A percentile compares a stretch with the other conserved stretches of the same genome.
phyloP scores from a whole-genome alignment of 2,329 filamentous ascomycete species.

The Sclerotinia spermophila region DNA sequence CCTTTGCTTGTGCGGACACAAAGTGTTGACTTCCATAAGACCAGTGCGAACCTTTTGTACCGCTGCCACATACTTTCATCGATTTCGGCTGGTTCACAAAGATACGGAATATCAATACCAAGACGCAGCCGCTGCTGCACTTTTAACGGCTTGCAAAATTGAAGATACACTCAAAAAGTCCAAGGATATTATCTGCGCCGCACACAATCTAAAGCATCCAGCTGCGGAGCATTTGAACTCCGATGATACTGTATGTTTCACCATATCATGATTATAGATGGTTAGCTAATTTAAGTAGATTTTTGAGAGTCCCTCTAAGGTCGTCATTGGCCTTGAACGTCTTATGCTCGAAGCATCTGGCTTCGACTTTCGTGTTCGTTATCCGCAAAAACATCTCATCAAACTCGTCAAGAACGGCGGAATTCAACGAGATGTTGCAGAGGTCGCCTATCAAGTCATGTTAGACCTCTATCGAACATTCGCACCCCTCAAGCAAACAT shows the following conservation, averaged over 20 bases:
- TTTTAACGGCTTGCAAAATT: constrained; percentile 94
- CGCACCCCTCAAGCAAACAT: constrained; percentile 83
- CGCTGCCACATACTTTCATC: constrained; percentile 89
- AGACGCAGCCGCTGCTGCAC: constrained; percentile 81
- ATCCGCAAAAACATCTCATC: constrained; percentile 79
- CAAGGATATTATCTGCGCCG: constrained; percentile 83
- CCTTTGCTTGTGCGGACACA: not conserved
- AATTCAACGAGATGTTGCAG: constrained; percentile 54
- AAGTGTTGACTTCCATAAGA: constrained; percentile 42
- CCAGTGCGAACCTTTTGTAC: constrained; percentile 91
- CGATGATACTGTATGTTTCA: constrained; percentile 69
- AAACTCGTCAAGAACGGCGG: constrained; percentile 60
- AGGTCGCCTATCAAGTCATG: constrained; percentile 74
- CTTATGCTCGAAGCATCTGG: constrained; percentile 88
- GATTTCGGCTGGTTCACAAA: constrained; percentile 82
- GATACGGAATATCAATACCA: constrained; percentile 81
- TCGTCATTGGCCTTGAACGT: constrained; percentile 84
- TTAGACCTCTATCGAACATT: constrained; percentile 93
- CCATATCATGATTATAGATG: not conserved
- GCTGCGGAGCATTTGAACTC: constrained; percentile 65
- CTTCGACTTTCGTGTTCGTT: constrained; percentile 89
- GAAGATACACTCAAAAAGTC: constrained; percentile 98
- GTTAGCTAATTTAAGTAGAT: constrained; percentile 47
- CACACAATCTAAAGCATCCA: constrained; percentile 71
- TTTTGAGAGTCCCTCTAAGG: constrained; percentile 75